Base-by-base conservation (phyloP, 1,284 basidiomycete genomes). In the Papiliotrema fonsecae region DNA sequence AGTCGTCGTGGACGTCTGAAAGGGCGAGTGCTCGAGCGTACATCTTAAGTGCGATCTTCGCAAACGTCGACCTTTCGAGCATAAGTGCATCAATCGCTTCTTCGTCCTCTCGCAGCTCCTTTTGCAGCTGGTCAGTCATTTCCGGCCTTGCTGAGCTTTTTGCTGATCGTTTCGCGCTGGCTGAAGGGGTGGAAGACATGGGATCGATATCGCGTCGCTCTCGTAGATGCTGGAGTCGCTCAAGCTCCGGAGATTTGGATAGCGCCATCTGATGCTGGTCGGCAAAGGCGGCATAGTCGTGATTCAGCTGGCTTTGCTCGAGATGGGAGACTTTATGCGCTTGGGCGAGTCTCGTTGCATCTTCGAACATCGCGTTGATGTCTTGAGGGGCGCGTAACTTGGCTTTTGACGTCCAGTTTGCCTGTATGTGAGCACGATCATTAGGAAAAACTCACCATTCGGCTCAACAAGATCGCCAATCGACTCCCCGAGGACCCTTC, bases 321-420 rank as follows among this genome's bases (percentile, higher is more conserved):
- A 62, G 51, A 0, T 36, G 10, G 4, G 45, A 18, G 14, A 55
- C 45, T 14, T 47, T 52, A 21, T 41, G 35, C 6, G 30, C 47
- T 21, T 46, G 39, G 11, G 55, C 55, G 2, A 57, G 36, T 2
- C 22, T 43, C 27, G 45, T 51, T 0, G 65, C 60, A 11, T 56
- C 34, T 11, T 61, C 74, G 64, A 97, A 97, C 62, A 82, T 90
- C 4, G 74, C 61, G 52, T 81, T 80, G 48, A 97, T 92, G 41
- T 83, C 80, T n/a, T 79, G 77, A 0, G 91, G 84, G 41, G 87
- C 86, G 62, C 88, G 84, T 31, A 93, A 74, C 52, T 87, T 87
- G 2, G 94, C 90, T 57, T 87, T 82, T 3, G 87, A 82, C 21
- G 82, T 84, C 94, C 94, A 98, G 19, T 85, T 79, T 2, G 92